Evolutionary conservation across 257 asterid genomes (phyloP), one percentile per base, ranked within the genome.

Genomic region (Echium plantagineum): DNA sequence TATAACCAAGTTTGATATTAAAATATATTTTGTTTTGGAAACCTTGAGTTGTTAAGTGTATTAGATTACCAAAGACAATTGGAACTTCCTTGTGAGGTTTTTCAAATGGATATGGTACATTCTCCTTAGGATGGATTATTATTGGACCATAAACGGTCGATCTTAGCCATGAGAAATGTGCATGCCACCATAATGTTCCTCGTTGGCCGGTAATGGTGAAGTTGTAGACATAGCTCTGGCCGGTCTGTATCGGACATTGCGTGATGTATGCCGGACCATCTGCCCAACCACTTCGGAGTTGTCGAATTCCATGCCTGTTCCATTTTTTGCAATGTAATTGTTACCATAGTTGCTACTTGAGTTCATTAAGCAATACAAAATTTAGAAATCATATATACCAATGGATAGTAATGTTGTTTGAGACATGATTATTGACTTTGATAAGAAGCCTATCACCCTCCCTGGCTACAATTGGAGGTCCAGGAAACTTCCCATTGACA

Each of bases 101-200:
- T 10, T 22, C 62, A 31, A 84, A 79, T 15, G 93, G 88, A 60
- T 84, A 81, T 53, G 75, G 69, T 7, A 64, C 74, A n/a, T 71
- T 55, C 51, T 65, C 32, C 74, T 69, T 78, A 0, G 90, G 90
- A 16, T 70, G 94, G 60, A 85, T 82, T 52, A 85, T 74, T 2
- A 80, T 15, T 47, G 90, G 85, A 4, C 94, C 94, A 57, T 80
- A 74, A 15, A 85, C 58, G 7, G 90, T 82, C 19, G 94, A 58
- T 57, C 94, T 76, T 9, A 85, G 72, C 94, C 94, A 85, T 0
- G 87, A 80, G 28, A 84, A 73, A 60, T 81, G 89, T 5, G 89
- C 89, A 52, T 84, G 89, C 80, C 80, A 84, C 35, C 65, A 81
- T 3, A 81, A 71, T 2, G 88, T 84, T 57, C 88, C 93, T 26